Evolutionary conservation across 176 grass and related monocot species (phyloP).

Genomic region (Oryza australiensis): DNA sequence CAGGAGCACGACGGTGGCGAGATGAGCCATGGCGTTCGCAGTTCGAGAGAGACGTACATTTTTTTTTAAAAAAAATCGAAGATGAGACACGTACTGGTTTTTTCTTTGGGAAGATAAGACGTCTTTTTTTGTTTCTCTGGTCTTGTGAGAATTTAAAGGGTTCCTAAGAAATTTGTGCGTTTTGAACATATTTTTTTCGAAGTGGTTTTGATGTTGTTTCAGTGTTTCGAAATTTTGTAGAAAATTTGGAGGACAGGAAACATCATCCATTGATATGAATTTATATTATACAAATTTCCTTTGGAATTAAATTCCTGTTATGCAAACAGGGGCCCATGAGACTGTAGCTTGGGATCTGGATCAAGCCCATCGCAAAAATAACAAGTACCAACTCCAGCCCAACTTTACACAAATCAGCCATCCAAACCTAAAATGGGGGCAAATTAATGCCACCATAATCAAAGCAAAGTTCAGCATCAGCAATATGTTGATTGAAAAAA

Average conservation of each 20-base stretch:
- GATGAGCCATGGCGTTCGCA: not conserved
- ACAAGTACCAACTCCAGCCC: too few relatives aligned
- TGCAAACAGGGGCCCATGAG: not conserved
- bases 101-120: too few relatives aligned
- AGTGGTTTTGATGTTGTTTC: not conserved
- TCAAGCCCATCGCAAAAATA: too few relatives aligned
- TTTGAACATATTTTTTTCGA: not conserved
- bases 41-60: not conserved
- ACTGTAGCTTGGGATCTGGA: too few relatives aligned
- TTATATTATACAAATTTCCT: not conserved
- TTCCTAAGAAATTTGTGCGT: not conserved
- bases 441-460: not conserved
- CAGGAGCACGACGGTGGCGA: not conserved
- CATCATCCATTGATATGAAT: not conserved
- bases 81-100: too few relatives aligned
- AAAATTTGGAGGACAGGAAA: not conserved
- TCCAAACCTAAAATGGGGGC: too few relatives aligned
- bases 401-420: too few relatives aligned
- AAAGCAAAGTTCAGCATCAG: not conserved
- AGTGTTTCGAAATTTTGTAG: too few relatives aligned
- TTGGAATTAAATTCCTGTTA: not conserved
- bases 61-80: too few relatives aligned
- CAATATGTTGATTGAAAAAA: not conserved
- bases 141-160: not conserved
- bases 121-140: too few relatives aligned